These are phyloP conservation scores for Neofusicoccum cordaticola DNA, from an alignment of 2,329 filamentous ascomycete genomes.

Conservation along the genomic window DNA sequence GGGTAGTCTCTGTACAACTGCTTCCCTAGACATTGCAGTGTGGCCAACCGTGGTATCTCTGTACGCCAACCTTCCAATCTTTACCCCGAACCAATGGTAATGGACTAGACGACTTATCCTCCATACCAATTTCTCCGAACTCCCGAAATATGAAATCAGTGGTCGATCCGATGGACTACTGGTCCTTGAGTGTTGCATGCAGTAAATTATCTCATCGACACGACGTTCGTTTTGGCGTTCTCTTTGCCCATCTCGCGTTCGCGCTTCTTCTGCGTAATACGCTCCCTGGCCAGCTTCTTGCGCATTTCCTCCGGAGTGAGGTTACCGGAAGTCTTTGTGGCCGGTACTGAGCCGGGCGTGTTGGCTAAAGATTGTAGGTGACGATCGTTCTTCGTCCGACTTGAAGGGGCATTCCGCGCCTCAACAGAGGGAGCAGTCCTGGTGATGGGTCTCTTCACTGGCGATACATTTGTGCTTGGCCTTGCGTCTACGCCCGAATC, in stretches of 20 bases:
- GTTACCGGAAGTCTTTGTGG: not conserved
- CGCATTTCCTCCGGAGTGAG: conserved; percentile 2
- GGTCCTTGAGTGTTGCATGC: no score
- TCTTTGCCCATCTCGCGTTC: conserved; percentile 16
- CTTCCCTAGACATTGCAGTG: not conserved
- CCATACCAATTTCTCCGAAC: not conserved
- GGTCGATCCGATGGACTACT: not conserved
- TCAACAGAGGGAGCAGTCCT: not conserved
- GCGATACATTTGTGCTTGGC: not conserved
- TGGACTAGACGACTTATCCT: not conserved
- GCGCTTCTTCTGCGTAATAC: conserved; percentile 7
- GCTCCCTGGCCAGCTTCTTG: conserved; percentile 6
- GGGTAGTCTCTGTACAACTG: not conserved
- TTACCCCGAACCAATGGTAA: not conserved
- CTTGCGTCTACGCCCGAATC: not conserved
- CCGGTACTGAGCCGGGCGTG: not conserved
- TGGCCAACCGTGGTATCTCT: conserved; percentile 4
- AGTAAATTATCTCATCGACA: not conserved
- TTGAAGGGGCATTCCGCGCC: not conserved
- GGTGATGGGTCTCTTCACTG: not conserved
- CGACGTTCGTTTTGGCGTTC: not conserved
- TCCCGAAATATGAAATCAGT: not conserved
- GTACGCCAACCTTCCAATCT: not conserved
- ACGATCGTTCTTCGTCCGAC: conserved; percentile 4
- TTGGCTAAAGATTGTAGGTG: not conserved